A percentile compares a stretch with the other conserved stretches of the same genome.
These are phyloP conservation scores for Cutaneotrichosporon dermatis DNA, from an alignment of 1,284 basidiomycete species.

Conservation along the genomic window DNA sequence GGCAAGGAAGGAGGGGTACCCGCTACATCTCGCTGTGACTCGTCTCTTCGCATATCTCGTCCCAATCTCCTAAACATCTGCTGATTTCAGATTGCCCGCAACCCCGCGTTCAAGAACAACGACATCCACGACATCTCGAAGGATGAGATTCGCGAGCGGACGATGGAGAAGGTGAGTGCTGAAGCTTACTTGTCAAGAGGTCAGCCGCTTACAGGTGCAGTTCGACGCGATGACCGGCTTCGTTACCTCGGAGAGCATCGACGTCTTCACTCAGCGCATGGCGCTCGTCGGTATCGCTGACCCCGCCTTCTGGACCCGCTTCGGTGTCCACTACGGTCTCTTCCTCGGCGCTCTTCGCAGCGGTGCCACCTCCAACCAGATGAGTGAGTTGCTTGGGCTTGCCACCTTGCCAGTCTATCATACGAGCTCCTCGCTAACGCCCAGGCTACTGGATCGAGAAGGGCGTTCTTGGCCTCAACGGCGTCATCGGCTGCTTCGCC, in stretches of 20 bases:
- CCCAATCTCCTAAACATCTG: too few species aligned
- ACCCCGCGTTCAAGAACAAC: constrained; percentile 54
- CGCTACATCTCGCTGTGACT: too few species aligned
- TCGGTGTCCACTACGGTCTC: constrained; percentile 56
- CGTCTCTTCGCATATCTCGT: too few species aligned
- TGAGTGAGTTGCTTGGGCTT: constrained; percentile 30
- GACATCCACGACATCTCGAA: constrained; percentile 58
- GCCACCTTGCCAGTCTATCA: too few species aligned
- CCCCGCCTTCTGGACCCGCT: constrained; percentile 56
- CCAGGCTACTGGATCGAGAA: constrained; percentile 55
- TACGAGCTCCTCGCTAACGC: constrained; percentile 1
- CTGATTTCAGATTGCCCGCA: constrained; percentile 51
- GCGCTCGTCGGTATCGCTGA: constrained; percentile 52
- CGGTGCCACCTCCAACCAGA: constrained; percentile 47
- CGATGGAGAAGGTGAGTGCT: constrained; percentile 49
- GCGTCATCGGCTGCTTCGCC: constrained; percentile 57
- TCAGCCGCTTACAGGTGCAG: too few species aligned
- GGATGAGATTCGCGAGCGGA: constrained; percentile 53
- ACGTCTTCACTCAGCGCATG: constrained; percentile 54
- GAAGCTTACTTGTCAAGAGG: too few species aligned
- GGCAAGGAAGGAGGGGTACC: too few species aligned
- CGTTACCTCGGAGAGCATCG: constrained; percentile 51
- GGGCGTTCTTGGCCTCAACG: constrained; percentile 55
- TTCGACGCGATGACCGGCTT: constrained; percentile 51
- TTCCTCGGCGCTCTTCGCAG: constrained; percentile 52